Percentiles rank a stretch among this genome's conserved stretches.
These are phyloP conservation scores for Golovinomyces cichoracearum DNA, from an alignment of 2,329 filamentous ascomycete genomes.

Conservation along the genomic window DNA sequence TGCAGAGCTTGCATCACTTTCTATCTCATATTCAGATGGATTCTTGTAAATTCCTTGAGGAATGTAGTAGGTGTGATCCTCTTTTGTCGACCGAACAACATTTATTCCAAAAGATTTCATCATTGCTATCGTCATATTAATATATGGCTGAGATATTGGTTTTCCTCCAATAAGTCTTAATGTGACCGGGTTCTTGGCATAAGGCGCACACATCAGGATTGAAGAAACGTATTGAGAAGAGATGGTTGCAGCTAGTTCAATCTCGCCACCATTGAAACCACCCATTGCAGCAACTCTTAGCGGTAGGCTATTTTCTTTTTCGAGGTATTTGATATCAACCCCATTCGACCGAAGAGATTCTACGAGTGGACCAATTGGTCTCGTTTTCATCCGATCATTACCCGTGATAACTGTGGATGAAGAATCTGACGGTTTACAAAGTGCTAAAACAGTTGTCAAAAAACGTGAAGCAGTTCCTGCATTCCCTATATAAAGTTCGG, in stretches of 20 bases:
- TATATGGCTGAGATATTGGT: slow-evolving; percentile 88
- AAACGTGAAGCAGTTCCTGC: slow-evolving; percentile 91
- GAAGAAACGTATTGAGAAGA: slow-evolving; percentile 99
- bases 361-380: slow-evolving; percentile 79
- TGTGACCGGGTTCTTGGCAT: slow-evolving; percentile 81
- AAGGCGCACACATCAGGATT: slow-evolving; percentile 85
- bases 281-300: slow-evolving; percentile 57
- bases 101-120: slow-evolving; percentile 76
- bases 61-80: slow-evolving; percentile 81
- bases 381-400: slow-evolving; percentile 85
- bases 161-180: slow-evolving; percentile 82
- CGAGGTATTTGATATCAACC: slow-evolving; percentile 64
- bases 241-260: slow-evolving; percentile 78
- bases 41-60: slow-evolving; percentile 64
- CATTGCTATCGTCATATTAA: slow-evolving; percentile 97
- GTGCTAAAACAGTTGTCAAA: slow-evolving; percentile 67
- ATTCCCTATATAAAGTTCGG: slow-evolving; percentile 77
- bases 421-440: slow-evolving; percentile 42
- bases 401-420: slow-evolving; percentile 63
- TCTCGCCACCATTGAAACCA: slow-evolving; percentile 62
- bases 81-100: slow-evolving; percentile 48
- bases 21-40: slow-evolving; percentile 63
- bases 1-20: slow-evolving; percentile 92
- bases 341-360: slow-evolving; percentile 73
- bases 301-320: slow-evolving; percentile 59